Evolutionary conservation across 2,329 filamentous ascomycete genomes (phyloP).

Genomic region (Ceratocystis albifundus): DNA sequence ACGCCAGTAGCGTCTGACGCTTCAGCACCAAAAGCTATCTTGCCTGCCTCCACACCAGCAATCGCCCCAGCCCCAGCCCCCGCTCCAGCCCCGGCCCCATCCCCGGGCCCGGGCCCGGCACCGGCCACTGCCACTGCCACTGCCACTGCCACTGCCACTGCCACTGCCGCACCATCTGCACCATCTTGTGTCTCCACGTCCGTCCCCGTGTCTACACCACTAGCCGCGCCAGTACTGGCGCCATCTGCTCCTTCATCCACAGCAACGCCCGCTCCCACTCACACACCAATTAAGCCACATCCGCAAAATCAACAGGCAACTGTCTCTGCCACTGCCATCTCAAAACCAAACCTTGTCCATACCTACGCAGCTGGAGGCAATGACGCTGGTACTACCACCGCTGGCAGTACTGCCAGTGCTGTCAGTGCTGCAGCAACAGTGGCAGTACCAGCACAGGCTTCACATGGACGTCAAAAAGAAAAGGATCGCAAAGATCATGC

Average conservation of each 20-base stretch:
- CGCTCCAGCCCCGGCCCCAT: too few relatives aligned
- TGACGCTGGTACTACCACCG: background rate
- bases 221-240: background rate
- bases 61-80: background rate
- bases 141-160: too few relatives aligned
- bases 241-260: background rate
- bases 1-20: background rate
- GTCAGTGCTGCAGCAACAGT: background rate
- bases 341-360: background rate
- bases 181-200: background rate
- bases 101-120: too few relatives aligned
- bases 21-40: background rate
- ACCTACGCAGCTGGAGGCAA: background rate
- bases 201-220: background rate
- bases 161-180: background rate
- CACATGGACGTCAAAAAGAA: constrained; percentile 9
- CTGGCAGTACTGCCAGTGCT: background rate
- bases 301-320: background rate
- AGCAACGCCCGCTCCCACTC: background rate
- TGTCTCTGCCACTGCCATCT: too few relatives aligned
- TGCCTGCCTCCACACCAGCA: background rate
- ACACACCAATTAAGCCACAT: constrained; percentile 2
- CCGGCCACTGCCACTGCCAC: too few relatives aligned
- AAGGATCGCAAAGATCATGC: constrained; percentile 14
- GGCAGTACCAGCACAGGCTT: background rate